These are phyloP conservation scores for Ustilago tritici DNA, from an alignment of 1,284 basidiomycete species.

Conservation along the genomic window DNA sequence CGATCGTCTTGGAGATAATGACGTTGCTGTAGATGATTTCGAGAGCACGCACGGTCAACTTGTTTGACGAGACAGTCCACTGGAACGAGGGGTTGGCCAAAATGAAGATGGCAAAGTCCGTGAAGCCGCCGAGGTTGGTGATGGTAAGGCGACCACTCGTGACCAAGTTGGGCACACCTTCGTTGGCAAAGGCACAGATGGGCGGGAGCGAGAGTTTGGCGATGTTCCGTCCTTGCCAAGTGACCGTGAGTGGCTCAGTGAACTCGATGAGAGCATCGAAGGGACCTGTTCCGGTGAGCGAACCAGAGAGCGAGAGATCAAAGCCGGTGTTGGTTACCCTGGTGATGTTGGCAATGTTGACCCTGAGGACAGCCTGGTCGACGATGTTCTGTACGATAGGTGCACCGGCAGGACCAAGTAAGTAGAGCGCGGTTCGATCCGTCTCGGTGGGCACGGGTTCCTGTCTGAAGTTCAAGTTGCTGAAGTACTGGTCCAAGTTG, in stretches of 20 bases:
- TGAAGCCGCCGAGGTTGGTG: constrained; percentile 72
- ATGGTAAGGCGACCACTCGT: constrained; percentile 70
- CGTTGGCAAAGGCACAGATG: constrained; percentile 79
- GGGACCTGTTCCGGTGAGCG: constrained; percentile 63
- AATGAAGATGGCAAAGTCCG: constrained; percentile 77
- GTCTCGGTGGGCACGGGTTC: constrained; percentile 76
- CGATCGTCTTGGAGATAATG: constrained; percentile 76
- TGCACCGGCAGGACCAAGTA: constrained; percentile 75
- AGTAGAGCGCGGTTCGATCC: constrained; percentile 77
- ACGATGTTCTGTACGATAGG: constrained; percentile 79
- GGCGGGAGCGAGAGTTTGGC: constrained; percentile 77
- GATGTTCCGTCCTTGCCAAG: constrained; percentile 78
- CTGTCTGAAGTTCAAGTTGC: constrained; percentile 77
- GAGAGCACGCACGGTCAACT: constrained; percentile 77
- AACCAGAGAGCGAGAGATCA: constrained; percentile 70
- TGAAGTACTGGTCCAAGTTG: constrained; percentile 70
- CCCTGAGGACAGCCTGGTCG: constrained; percentile 74
- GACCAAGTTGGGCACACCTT: constrained; percentile 77
- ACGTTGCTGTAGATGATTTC: constrained; percentile 80
- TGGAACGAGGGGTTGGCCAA: constrained; percentile 78
- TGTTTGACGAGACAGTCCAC: constrained; percentile 79
- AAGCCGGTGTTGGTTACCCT: constrained; percentile 69
- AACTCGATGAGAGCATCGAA: constrained; percentile 73
- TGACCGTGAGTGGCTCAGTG: constrained; percentile 72
- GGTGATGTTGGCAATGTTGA: constrained; percentile 77